Evolutionary conservation across 2,329 filamentous ascomycete species (phyloP), one percentile per base, ranked within the genome.

Genomic region (Gaeumannomyces sp.): DNA sequence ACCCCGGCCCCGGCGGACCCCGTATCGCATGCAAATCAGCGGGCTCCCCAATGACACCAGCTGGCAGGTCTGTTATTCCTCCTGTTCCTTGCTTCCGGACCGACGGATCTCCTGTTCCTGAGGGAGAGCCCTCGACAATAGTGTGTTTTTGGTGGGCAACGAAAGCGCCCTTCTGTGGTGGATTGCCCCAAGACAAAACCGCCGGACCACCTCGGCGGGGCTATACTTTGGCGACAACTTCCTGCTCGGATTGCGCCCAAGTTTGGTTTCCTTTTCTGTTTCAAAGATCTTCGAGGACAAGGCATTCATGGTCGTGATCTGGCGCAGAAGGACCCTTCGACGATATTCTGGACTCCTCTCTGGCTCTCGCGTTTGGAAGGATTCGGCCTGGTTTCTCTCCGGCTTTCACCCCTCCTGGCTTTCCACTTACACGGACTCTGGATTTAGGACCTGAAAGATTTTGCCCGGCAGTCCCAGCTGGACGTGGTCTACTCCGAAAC

Each of bases 401-500:
- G 29, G 45, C 71, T 76, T 71, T 66, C 71, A 68, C 66, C 70
- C 68, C 71, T 75, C 80, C 83, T 81, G 81, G 84, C 86, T 77
- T 81, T 77, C 85, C 81, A 93, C 91, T 93, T 91, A 95, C 90
- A 84, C 85, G 86, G 85, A 86, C 79, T 84, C 84, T 88, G 85
- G 84, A 82, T 89, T 81, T 93, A 99, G 95, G 95, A 99, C 80
- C 88, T 99, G 64, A 99, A 99, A 91, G 95, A 99, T 78, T 99
- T 99, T 80, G 95, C 95, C 68, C 93, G 95, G 76, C 92, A 96
- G 78, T 96, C 94, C 77, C 93, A 93, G 78, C 86, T 97, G 78
- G 95, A 98, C 77, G 95, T 99, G 70, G 95, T 99, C 73, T 99
- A 97, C 78, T 97, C 93, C 70, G 95, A 99, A 81, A 96, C 96